Base-by-base conservation (phyloP, 176 grass and related monocot species). In the Oryza longistaminata region DNA sequence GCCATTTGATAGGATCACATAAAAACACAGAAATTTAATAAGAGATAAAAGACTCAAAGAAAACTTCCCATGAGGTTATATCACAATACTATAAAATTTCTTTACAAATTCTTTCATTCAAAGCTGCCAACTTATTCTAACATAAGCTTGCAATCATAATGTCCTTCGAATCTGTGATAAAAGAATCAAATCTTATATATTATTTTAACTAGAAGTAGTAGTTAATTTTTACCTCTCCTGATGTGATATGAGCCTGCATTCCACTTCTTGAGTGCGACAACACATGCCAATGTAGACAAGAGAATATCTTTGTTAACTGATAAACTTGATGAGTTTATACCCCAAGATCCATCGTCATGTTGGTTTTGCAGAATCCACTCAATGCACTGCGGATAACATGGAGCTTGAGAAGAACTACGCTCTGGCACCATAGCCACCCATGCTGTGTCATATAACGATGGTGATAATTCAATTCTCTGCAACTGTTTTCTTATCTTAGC, bases 401-500 rank as follows among this genome's bases (percentile, higher is more conserved):
- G 85, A 72, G 52, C 7, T 4, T 49, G 61, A 90, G 78, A 90
- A 24, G 78, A 92, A 24, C 44, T 84, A 11, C 60, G 82, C 24
- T 65, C 26, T 8, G 95, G 90, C 17, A 97, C 95, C 95, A 94
- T 94, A 17, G 95, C 91, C 52, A 94, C 88, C 94, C 94, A 97
- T 45, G 94, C 90, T 0, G 92, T 94, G 83, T 94, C 94, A 27
- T 97, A 97, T 0, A 78, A 65, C 64, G 95, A 97, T 25, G 81
- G 67, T 2, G 39, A 45, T 19, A 85, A 31, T 45, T 91, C 40
- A 3, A 77, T 33, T 67, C 48, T 55, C 9, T 31, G 64, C 50
- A 97, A 76, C 24, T 92, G 83, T 58, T 86, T 75, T 42, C 82
- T 92, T 78, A 97, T 97, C 86, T 74, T 92, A 62, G 16, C 62